A percentile compares a stretch with the other conserved stretches of the same genome.
Conservation (phyloP, 2,329 filamentous ascomycete genomes). For the Colletotrichum lini region DNA sequence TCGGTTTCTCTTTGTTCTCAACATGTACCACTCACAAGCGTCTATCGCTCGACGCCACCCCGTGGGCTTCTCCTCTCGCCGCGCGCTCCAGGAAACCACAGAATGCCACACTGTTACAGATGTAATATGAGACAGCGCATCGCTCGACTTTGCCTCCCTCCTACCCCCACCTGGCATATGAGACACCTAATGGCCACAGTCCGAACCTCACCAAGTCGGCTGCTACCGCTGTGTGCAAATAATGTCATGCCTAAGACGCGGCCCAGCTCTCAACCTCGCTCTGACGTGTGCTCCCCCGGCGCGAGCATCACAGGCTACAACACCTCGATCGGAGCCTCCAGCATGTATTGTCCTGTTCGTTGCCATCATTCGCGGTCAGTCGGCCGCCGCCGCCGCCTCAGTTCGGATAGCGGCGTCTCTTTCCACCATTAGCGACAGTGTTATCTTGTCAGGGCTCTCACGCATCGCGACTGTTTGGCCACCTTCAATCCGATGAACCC, state of each 20-base stretch:
- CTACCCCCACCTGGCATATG: neutral
- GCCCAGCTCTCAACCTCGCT: conserved; percentile 11
- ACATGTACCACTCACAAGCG: neutral
- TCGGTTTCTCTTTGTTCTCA: too few species aligned
- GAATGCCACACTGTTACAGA: neutral
- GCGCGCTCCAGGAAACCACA: neutral
- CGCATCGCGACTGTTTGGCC: neutral
- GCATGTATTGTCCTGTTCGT: neutral
- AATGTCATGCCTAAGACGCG: conserved; percentile 28
- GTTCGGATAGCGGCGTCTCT: conserved; percentile 1
- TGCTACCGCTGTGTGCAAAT: neutral
- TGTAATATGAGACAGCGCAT: too few species aligned
- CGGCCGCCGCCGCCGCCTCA: conserved; percentile 5
- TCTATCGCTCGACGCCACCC: neutral
- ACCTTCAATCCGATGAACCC: neutral
- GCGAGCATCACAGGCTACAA: neutral
- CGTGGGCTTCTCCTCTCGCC: neutral
- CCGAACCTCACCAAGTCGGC: conserved; percentile 21
- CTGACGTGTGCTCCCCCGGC: neutral
- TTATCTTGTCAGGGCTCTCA: neutral
- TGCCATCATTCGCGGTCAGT: neutral
- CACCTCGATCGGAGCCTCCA: neutral
- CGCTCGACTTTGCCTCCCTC: neutral
- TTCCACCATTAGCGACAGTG: neutral
- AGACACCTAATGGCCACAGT: conserved; percentile 9